Conservation (phyloP, 108 stramenopile genomes). For the Skeletonema grethae region DNA sequence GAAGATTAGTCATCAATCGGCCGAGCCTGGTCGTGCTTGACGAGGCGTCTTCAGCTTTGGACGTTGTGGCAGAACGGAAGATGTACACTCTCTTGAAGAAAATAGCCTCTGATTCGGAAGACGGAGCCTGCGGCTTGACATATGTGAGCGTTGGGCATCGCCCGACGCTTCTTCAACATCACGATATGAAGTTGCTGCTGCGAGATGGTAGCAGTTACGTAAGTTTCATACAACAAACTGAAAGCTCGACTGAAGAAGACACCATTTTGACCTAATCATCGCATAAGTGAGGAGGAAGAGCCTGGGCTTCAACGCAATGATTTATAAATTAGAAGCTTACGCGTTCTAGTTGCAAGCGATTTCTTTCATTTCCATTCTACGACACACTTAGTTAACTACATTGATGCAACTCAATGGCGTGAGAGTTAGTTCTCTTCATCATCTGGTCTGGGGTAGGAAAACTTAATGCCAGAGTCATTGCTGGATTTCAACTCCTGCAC, state of each 20-base stretch:
- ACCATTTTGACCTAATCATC: background rate
- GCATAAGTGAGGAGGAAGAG: too few relatives aligned
- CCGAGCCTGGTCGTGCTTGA: constrained; percentile 73
- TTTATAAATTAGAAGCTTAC: background rate
- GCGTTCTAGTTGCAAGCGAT: background rate
- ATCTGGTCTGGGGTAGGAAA: constrained; percentile 32
- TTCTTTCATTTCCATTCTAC: background rate
- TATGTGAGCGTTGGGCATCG: constrained; percentile 85
- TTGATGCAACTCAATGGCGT: background rate
- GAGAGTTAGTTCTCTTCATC: background rate
- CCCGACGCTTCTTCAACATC: constrained; percentile 73
- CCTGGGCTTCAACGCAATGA: background rate
- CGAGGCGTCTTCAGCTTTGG: constrained; percentile 76
- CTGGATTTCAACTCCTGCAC: background rate
- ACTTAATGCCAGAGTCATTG: background rate
- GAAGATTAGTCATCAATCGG: constrained; percentile 62
- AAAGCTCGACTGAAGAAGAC: background rate
- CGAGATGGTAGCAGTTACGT: constrained; percentile 27
- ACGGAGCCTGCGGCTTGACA: constrained; percentile 32
- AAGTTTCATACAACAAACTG: constrained; percentile 32
- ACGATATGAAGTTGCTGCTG: constrained; percentile 61
- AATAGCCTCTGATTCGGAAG: background rate
- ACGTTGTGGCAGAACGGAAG: constrained; percentile 59
- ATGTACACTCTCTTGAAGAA: constrained; percentile 69
- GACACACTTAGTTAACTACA: background rate